Conservation (phyloP, 2,329 filamentous ascomycete genomes). For the Metarhizium sp. region DNA sequence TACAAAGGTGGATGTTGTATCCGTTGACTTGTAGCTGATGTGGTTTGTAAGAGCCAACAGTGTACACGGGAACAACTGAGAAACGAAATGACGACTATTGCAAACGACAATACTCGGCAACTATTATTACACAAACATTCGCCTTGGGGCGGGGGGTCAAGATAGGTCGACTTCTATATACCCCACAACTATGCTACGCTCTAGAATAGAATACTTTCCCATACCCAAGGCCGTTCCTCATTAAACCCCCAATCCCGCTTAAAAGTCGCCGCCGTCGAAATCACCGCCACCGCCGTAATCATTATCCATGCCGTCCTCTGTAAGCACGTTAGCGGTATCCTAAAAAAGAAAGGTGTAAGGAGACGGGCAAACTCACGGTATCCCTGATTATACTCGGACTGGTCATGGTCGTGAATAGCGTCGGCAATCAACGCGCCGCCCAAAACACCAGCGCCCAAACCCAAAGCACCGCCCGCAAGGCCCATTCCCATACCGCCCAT, state of each 20-base stretch:
- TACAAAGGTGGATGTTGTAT: too few species aligned
- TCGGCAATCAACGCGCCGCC: conserved; percentile 66
- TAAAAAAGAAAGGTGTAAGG: neutral
- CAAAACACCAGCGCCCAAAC: conserved; percentile 70
- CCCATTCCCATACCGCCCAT: conserved; percentile 42
- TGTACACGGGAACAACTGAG: too few species aligned
- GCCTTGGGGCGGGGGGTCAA: too few species aligned
- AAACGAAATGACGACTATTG: too few species aligned
- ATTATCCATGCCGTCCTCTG: conserved; percentile 20
- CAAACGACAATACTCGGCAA: too few species aligned
- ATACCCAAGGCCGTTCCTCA: neutral
- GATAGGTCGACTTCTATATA: neutral
- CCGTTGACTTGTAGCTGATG: too few species aligned
- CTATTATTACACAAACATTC: too few species aligned
- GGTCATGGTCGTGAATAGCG: conserved; percentile 53
- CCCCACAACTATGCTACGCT: neutral
- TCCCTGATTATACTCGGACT: conserved; percentile 44
- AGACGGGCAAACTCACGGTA: conserved; percentile 22
- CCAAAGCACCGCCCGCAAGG: conserved; percentile 65
- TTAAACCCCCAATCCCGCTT: conserved; percentile 1
- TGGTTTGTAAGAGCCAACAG: too few species aligned
- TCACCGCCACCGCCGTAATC: conserved; percentile 7
- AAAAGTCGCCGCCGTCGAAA: conserved; percentile 17
- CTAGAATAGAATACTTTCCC: conserved; percentile 1
- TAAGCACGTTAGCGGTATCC: conserved; percentile 9